Evolutionary conservation across 192 early-diverging fungal species (phyloP), one percentile per base, ranked within the genome.

Genomic region (Geranomyces michiganensis): DNA sequence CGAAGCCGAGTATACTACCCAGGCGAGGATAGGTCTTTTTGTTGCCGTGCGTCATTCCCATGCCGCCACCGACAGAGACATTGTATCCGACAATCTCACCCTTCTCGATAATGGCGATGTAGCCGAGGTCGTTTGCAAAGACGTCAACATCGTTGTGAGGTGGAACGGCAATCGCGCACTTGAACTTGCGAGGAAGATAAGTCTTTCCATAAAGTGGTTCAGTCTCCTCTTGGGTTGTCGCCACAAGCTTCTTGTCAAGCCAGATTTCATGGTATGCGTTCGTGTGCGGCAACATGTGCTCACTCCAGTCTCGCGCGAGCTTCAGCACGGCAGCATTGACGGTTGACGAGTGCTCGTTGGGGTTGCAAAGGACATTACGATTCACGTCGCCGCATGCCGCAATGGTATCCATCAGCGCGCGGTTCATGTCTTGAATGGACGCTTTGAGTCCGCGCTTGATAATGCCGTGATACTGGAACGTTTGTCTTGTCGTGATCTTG

Each of bases 1-100:
- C 81, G 81, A 91, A 98, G 60, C 92, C 92, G 36, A 98, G 79
- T 21, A 90, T 65, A 31, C 90, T 76, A 14, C 88, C 94, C 47
- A 93, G 85, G 36, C 90, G 87, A 48, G 96, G 96, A 74, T 95
- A 98, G 9, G 96, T 98, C 86, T 94, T 95, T 73, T 93, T 93
- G 91, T 96, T 98, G 71, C 92, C 92, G 86, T 98, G 96, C 30
- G 96, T 96, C 90, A 93, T 93, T 77, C 96, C 96, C 96, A 98
- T 96, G 56, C 96, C 96, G 73, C 96, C 96, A 71, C 96, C 96
- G 58, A 98, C 91, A 46, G 91, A 89, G 41, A 96, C 90, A 77
- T 96, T 98, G 86, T 91, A 98, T 63, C 96, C 96, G 56, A 93
- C 78, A 56, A 98, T 84, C 58, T 77, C 67, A 64, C 86, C 84